Conservation (phyloP, 2,329 filamentous ascomycete genomes). For the Penicillium hordei region DNA sequence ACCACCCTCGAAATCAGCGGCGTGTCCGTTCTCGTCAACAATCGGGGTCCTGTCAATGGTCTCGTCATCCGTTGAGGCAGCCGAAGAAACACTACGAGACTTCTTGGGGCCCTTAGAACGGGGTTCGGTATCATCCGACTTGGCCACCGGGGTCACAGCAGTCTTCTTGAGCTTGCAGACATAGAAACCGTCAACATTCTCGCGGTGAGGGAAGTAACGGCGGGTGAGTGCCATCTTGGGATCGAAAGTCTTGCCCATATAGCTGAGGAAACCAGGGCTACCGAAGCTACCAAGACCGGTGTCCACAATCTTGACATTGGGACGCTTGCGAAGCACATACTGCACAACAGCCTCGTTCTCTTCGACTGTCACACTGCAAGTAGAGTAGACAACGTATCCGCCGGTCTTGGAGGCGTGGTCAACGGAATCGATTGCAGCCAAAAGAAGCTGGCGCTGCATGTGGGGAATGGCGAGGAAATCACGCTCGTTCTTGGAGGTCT, state of each 20-base stretch:
- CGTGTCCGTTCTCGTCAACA: slow-evolving; percentile 40
- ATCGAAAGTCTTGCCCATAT: slow-evolving; percentile 89
- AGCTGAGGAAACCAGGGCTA: slow-evolving; percentile 86
- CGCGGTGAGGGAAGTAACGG: slow-evolving; percentile 84
- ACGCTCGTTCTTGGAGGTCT: slow-evolving; percentile 95
- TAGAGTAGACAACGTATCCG: slow-evolving; percentile 94
- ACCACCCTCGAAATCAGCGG: slow-evolving; percentile 44
- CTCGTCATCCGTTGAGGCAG: slow-evolving; percentile 42
- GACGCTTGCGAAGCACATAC: slow-evolving; percentile 85
- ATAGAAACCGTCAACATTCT: slow-evolving; percentile 98
- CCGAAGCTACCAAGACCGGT: slow-evolving; percentile 82
- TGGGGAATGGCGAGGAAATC: slow-evolving; percentile 94
- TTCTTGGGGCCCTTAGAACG: slow-evolving; percentile 21
- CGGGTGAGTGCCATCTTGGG: slow-evolving; percentile 77
- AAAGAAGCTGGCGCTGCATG: slow-evolving; percentile 87
- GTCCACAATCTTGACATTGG: slow-evolving; percentile 90
- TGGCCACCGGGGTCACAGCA: slow-evolving; percentile 63
- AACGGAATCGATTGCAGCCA: slow-evolving; percentile 91
- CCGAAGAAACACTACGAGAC: slow-evolving; percentile 23
- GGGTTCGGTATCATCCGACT: slow-evolving; percentile 28
- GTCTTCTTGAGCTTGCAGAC: slow-evolving; percentile 97
- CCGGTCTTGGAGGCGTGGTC: slow-evolving; percentile 90
- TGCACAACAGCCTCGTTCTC: slow-evolving; percentile 93
- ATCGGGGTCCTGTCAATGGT: slow-evolving; percentile 70
- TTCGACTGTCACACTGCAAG: slow-evolving; percentile 90